Evolutionary conservation across 2,329 filamentous ascomycete species (phyloP).

Genomic region (Cercospora canescens): DNA sequence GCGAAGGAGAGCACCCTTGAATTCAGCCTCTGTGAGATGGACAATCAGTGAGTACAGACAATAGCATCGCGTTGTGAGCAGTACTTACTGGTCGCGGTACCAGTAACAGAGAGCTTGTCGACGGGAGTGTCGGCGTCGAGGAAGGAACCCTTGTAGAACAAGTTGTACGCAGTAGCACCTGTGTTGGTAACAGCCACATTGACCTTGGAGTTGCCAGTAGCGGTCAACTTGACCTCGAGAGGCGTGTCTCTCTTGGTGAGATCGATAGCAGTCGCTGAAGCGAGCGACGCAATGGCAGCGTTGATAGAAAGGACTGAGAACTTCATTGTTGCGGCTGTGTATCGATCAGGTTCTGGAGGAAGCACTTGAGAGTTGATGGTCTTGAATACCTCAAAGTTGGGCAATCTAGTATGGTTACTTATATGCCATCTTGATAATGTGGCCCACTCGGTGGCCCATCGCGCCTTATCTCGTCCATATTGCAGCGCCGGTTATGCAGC

Average conservation of each 20-base stretch:
- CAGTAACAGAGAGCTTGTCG: constrained; percentile 27
- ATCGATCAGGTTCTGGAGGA: not conserved
- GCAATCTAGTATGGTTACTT: not conserved
- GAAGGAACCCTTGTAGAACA: constrained; percentile 31
- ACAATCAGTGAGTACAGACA: not conserved
- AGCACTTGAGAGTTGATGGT: not conserved
- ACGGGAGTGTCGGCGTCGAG: constrained; percentile 27
- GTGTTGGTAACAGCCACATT: constrained; percentile 31
- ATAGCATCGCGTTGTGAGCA: not conserved
- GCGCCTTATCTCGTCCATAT: not conserved
- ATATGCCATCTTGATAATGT: not conserved
- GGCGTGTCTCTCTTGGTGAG: constrained; percentile 26
- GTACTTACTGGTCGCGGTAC: constrained; percentile 16
- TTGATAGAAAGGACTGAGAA: constrained; percentile 10
- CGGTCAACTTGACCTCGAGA: constrained; percentile 26
- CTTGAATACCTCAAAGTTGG: not conserved
- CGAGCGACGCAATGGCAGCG: constrained; percentile 13
- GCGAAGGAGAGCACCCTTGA: constrained; percentile 56
- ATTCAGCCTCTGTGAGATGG: constrained; percentile 29
- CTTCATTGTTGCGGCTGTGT: constrained; percentile 6
- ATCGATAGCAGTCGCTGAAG: constrained; percentile 21
- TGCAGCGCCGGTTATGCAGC: not conserved
- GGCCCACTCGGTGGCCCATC: not conserved
- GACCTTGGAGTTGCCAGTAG: constrained; percentile 27
- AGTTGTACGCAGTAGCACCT: constrained; percentile 25